Evolutionary conservation across 306 rosid genomes (phyloP).

Genomic region (Echinosophora koreensis): DNA sequence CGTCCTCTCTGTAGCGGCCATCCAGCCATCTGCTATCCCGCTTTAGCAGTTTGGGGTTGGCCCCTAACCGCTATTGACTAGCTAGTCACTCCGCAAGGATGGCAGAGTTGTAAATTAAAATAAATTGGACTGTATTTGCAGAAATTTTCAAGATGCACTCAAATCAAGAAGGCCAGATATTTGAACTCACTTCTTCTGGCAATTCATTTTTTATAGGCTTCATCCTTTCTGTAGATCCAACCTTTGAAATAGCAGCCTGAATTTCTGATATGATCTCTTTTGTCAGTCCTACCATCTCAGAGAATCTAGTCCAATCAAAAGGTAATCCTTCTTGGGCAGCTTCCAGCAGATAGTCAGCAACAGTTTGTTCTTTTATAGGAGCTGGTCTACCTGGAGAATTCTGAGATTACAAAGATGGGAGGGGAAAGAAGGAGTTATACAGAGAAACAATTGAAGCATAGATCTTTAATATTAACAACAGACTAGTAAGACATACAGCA

Average conservation of each 20-base stretch:
- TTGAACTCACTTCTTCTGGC: conserved; percentile 77
- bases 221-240: conserved; percentile 79
- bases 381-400: conserved; percentile 78
- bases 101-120: neutral
- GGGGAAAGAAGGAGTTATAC: conserved; percentile 18
- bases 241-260: conserved; percentile 74
- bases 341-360: conserved; percentile 69
- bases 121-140: neutral
- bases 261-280: conserved; percentile 53
- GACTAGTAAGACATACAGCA: conserved; percentile 67
- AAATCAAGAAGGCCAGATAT: conserved; percentile 26
- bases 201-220: conserved; percentile 89
- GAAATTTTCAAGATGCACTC: conserved; percentile 27
- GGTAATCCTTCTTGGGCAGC: conserved; percentile 81
- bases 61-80: no score
- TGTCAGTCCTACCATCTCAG: conserved; percentile 66
- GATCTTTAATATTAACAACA: conserved; percentile 9
- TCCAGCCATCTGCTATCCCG: no score
- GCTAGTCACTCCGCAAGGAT: neutral
- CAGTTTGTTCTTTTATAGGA: conserved; percentile 87
- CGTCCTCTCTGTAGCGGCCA: no score
- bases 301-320: conserved; percentile 77
- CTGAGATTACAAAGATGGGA: conserved; percentile 49
- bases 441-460: conserved; percentile 29
- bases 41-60: no score